Conservation (phyloP, 169 alveolate genomes). For the Condylostoma magnum region DNA sequence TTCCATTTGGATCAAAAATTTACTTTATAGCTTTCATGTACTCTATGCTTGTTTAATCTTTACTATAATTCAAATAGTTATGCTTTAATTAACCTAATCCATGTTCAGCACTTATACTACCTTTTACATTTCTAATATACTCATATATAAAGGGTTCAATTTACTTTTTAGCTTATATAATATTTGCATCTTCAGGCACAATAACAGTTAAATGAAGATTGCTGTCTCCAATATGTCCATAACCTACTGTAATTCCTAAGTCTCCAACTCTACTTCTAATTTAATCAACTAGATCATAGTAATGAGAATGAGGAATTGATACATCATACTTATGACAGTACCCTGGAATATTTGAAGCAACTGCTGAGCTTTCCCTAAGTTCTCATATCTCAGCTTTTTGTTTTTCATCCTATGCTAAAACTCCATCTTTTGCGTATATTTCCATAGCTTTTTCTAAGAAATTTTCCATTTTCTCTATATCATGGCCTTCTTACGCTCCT, state of each 20-base stretch:
- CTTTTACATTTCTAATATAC: slow-evolving; percentile 30
- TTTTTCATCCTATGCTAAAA: slow-evolving; percentile 45
- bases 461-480: slow-evolving; percentile 1
- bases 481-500: slow-evolving; percentile 23
- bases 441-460: slow-evolving; percentile 5
- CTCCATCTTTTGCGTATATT: slow-evolving; percentile 45
- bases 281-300: slow-evolving; percentile 33
- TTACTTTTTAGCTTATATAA: slow-evolving; percentile 26
- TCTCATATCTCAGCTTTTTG: slow-evolving; percentile 60
- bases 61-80: slow-evolving; percentile 34
- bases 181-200: slow-evolving; percentile 1
- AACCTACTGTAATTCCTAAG: slow-evolving; percentile 37
- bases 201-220: slow-evolving; percentile 73
- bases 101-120: slow-evolving; percentile 82
- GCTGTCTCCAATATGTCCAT: slow-evolving; percentile 87
- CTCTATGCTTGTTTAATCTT: slow-evolving; percentile 35
- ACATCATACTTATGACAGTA: slow-evolving; percentile 53
- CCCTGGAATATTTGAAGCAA: background rate
- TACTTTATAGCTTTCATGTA: slow-evolving; percentile 56
- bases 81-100: slow-evolving; percentile 69
- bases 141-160: slow-evolving; percentile 64
- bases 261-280: slow-evolving; percentile 12
- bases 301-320: slow-evolving; percentile 25
- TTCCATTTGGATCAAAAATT: slow-evolving; percentile 80
- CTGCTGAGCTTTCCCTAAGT: slow-evolving; percentile 65